Base-by-base conservation (phyloP, 2,329 filamentous ascomycete genomes). In the Hawksworthiomyces lignivorus region DNA sequence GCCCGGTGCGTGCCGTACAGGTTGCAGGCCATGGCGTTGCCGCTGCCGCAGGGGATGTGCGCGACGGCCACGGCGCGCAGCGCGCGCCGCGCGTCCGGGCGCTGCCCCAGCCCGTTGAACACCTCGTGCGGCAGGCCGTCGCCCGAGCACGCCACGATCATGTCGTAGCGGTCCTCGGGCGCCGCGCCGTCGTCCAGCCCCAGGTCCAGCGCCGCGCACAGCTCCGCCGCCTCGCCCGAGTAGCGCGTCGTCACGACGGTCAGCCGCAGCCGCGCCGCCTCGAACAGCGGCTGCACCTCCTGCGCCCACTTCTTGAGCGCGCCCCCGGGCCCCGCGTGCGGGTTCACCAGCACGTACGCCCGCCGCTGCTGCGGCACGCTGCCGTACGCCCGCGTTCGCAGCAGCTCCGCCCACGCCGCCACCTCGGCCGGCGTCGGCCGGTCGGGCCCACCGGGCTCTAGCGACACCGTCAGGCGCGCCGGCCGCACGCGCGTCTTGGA, bases 1-100 rank as follows among this genome's bases (percentile, higher is more conserved):
- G 84, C 75, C 49, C 76, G 80, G 49, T 82, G 75, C 1, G 88
- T 89, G 5, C 90, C 92, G 51, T 87, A 87, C 35, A 94, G 65
- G 60, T 96, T 97, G 66, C 84, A 82, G 48, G 86, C 85, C 80
- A 97, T 84, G 18, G 87, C 92, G 60, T 98, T 98, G 6, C 92
- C 92, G 37, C 86, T 92, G 12, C 92, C 92, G 56, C 89, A 94
- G 2, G 92, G 92, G 27, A 98, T 72, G 56, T 95, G 87, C 18
- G 81, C 82, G 2, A 98, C 80, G 1, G 92, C 86, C 12, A 97
- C 65, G 54, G 82, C 84, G 18, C 71, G 66, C 46, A 98, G 65
- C 0, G 90, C 92, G 42, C 73, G 73, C 24, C 72, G 69, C 17
- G 88, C 88, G 62, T 96, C 85, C 5, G 72, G 57, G 29, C 87